These are phyloP conservation scores for Xanthoconium stramineum DNA, from an alignment of 768 basidiomycete genomes.

Conservation along the genomic window DNA sequence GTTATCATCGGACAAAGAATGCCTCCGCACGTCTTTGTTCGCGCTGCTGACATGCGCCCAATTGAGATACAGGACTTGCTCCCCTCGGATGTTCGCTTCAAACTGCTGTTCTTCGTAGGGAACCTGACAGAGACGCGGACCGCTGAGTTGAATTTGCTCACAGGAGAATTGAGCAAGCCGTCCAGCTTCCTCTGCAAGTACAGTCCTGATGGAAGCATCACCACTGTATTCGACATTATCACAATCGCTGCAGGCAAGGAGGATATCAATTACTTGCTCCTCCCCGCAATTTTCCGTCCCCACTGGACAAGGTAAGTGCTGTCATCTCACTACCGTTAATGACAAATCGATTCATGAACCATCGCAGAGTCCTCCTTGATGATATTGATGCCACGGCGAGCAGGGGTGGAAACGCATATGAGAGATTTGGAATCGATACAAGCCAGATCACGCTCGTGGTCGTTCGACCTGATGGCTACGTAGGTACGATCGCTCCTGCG, in stretches of 20 bases:
- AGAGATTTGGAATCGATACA: no score
- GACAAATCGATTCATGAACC: background rate
- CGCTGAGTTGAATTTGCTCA: background rate
- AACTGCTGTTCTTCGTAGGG: no score
- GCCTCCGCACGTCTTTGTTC: background rate
- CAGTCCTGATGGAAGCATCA: background rate
- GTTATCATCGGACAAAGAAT: background rate
- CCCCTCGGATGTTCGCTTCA: background rate
- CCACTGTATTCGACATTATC: background rate
- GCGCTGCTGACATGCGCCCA: background rate
- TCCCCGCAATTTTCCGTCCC: background rate
- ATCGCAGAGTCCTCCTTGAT: background rate
- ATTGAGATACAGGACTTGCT: constrained; percentile 1
- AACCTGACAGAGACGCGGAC: no score
- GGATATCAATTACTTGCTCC: background rate
- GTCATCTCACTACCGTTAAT: background rate
- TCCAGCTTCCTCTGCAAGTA: background rate
- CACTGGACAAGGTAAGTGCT: background rate
- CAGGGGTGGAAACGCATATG: no score
- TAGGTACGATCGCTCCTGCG: no score
- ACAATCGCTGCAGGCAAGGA: background rate
- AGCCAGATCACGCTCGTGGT: no score
- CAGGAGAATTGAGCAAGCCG: background rate
- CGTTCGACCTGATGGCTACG: no score
- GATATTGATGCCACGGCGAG: background rate